phyloP scores from a whole-genome alignment of 495 filamentous ascomycete species.

The Diplogelasinospora grovesii region DNA sequence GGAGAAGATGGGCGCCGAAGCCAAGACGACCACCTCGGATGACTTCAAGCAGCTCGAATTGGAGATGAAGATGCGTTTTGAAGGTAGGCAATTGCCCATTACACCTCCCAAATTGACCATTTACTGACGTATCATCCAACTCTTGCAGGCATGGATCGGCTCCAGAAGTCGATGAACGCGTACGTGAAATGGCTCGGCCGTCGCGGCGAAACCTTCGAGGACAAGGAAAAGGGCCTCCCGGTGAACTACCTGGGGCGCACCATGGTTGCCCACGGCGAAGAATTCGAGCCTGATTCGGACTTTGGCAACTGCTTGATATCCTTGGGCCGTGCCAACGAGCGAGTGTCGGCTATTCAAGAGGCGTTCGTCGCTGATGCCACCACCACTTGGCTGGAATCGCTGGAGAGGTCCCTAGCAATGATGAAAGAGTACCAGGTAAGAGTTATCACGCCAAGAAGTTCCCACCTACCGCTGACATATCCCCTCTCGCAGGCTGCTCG shows the following conservation, averaged over 20 bases:
- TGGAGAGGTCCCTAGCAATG: constrained; percentile 84
- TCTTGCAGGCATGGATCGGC: constrained; percentile 73
- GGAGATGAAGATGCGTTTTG: constrained; percentile 87
- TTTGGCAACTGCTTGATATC: constrained; percentile 84
- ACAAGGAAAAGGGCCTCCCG: constrained; percentile 71
- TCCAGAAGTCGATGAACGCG: constrained; percentile 79
- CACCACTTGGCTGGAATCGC: constrained; percentile 81
- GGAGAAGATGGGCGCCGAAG: constrained; percentile 92
- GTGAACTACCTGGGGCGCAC: constrained; percentile 75
- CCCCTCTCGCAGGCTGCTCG: constrained; percentile 56
- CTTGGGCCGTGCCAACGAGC: constrained; percentile 81
- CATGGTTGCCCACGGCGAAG: constrained; percentile 89
- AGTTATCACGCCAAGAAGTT: constrained; percentile 7
- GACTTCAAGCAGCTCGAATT: constrained; percentile 90
- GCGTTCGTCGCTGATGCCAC: constrained; percentile 75
- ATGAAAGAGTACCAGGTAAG: constrained; percentile 95
- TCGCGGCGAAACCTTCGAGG: constrained; percentile 76
- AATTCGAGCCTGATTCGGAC: constrained; percentile 86
- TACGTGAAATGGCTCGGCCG: constrained; percentile 92
- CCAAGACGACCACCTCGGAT: constrained; percentile 80
- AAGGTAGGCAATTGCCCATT: constrained; percentile 54
- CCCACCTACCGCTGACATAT: constrained; percentile 10
- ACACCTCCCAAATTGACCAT: neutral
- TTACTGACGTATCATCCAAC: constrained; percentile 8
- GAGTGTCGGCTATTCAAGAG: constrained; percentile 81